A percentile compares a stretch with the other conserved stretches of the same genome.
phyloP scores from a whole-genome alignment of 73 alveolate species.

The Paramecium tetraurelia region DNA sequence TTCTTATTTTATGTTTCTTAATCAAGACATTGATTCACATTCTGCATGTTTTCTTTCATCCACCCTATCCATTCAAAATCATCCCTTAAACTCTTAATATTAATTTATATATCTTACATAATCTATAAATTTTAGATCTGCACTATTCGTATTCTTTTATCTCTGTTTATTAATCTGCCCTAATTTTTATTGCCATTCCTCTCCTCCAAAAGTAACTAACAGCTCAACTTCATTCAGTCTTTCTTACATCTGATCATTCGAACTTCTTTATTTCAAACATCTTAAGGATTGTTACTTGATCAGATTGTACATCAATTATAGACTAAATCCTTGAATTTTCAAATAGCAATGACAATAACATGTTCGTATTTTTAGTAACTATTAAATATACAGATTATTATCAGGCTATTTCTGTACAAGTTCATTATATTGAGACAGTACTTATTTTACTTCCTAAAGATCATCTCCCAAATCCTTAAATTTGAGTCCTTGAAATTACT shows the following conservation, averaged over 20 bases:
- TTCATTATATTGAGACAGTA: neutral
- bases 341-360: neutral
- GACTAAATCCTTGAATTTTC: neutral
- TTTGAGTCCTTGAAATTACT: neutral
- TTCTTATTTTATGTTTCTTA: neutral
- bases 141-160: neutral
- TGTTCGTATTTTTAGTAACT: neutral
- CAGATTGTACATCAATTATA: neutral
- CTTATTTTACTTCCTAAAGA: neutral
- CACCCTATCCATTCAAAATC: conserved; percentile 22
- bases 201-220: neutral
- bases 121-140: neutral
- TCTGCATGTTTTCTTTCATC: neutral
- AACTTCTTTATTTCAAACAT: neutral
- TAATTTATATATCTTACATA: neutral
- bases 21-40: neutral
- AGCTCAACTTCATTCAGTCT: neutral
- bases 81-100: neutral
- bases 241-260: neutral
- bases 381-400: neutral
- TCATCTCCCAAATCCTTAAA: neutral
- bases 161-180: neutral
- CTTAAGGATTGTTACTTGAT: neutral
- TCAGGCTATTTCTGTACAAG: neutral
- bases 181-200: conserved; percentile 5